These are phyloP conservation scores for Ogataea philodendri DNA, from an alignment of 805 yeast species.

Conservation along the genomic window DNA sequence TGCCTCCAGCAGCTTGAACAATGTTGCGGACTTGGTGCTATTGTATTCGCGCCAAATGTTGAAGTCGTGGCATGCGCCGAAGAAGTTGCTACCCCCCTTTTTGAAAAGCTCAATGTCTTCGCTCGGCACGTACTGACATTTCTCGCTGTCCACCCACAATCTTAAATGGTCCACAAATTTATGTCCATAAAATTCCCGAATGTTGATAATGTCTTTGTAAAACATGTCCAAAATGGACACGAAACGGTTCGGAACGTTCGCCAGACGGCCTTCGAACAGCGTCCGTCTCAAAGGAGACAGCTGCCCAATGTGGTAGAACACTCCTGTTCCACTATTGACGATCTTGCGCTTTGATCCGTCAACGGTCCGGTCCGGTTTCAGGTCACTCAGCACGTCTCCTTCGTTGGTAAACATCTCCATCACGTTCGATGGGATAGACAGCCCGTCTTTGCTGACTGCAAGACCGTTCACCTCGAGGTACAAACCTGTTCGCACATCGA, in stretches of 20 bases:
- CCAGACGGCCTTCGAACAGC: constrained; percentile 32
- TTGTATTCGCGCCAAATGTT: constrained; percentile 40
- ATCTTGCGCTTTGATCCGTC: constrained; percentile 25
- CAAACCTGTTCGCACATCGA: constrained; percentile 57
- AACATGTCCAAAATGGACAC: constrained; percentile 22
- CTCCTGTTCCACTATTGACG: constrained; percentile 38
- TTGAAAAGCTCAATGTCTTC: constrained; percentile 38
- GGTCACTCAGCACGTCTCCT: constrained; percentile 19
- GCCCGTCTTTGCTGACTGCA: constrained; percentile 23
- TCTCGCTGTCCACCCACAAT: constrained; percentile 37
- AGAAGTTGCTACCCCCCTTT: constrained; percentile 35
- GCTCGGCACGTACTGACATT: constrained; percentile 41
- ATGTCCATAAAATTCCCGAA: constrained; percentile 29
- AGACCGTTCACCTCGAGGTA: constrained; percentile 60
- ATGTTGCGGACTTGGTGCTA: constrained; percentile 32
- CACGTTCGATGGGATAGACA: constrained; percentile 17
- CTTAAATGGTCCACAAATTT: constrained; percentile 37
- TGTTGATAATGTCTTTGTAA: constrained; percentile 27
- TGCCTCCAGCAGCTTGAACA: constrained; percentile 25
- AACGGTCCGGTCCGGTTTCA: constrained; percentile 18
- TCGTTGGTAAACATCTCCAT: constrained; percentile 22
- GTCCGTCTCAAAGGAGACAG: constrained; percentile 29
- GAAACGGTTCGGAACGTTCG: constrained; percentile 29
- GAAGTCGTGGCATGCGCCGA: constrained; percentile 43
- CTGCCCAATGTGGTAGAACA: constrained; percentile 29